Conservation (phyloP, 1,139 yeast genomes). For the Williopsis jadinii region DNA sequence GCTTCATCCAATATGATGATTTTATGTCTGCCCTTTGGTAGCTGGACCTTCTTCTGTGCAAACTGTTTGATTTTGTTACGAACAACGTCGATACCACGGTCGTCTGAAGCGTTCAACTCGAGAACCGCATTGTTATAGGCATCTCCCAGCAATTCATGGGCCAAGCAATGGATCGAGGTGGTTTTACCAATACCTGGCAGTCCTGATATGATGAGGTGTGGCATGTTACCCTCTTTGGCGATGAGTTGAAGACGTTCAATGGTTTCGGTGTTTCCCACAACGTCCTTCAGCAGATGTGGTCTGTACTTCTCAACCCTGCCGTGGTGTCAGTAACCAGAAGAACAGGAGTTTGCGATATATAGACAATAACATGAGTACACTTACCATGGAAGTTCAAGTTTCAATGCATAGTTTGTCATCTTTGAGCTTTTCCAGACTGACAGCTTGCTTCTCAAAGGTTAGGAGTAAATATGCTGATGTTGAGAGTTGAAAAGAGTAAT, state of each 20-base stretch:
- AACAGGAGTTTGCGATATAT: constrained; percentile 23
- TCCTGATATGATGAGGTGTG: constrained; percentile 91
- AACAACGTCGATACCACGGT: constrained; percentile 93
- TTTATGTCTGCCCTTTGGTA: constrained; percentile 75
- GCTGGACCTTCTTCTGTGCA: constrained; percentile 84
- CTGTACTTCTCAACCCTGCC: constrained; percentile 85
- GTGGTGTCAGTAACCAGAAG: neutral
- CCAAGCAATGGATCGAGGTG: constrained; percentile 86
- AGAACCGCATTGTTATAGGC: constrained; percentile 75
- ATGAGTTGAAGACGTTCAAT: constrained; percentile 77
- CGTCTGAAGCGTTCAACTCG: constrained; percentile 94
- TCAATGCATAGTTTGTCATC: constrained; percentile 15
- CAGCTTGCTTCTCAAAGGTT: too few relatives aligned
- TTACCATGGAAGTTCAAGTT: constrained; percentile 29
- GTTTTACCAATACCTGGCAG: constrained; percentile 97
- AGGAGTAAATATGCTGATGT: too few relatives aligned
- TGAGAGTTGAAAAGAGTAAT: too few relatives aligned
- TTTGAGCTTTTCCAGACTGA: too few relatives aligned
- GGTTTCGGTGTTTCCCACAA: constrained; percentile 92
- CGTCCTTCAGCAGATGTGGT: constrained; percentile 69
- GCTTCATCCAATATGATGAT: constrained; percentile 91
- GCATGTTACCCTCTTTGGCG: constrained; percentile 92
- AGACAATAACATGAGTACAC: neutral
- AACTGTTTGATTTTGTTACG: constrained; percentile 88
- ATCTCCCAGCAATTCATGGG: constrained; percentile 73